Conservation (phyloP, 1,284 basidiomycete genomes). For the Ceratorhiza oryzae-sativae region DNA sequence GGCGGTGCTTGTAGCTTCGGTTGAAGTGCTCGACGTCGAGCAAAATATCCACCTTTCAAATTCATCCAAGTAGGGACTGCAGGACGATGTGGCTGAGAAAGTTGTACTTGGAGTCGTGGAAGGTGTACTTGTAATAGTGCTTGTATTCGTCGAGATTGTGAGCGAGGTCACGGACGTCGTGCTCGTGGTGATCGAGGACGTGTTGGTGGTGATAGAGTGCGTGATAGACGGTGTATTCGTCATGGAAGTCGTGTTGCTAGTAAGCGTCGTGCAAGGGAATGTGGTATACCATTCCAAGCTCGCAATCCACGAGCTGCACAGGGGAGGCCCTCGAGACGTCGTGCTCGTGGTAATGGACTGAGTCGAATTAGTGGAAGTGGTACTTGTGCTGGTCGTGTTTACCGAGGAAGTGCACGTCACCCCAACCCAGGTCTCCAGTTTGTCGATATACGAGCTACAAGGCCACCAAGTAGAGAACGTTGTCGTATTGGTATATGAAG, state of each 20-base stretch:
- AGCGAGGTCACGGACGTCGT: neutral
- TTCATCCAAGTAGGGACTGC: neutral
- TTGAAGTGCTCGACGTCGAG: neutral
- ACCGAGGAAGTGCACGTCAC: slow-evolving; percentile 23
- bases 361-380: too few species aligned
- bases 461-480: neutral
- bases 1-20: neutral
- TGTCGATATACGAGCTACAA: slow-evolving; percentile 11
- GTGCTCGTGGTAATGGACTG: neutral
- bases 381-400: neutral
- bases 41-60: slow-evolving; percentile 2
- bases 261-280: neutral
- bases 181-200: neutral
- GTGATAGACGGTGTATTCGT: neutral
- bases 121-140: neutral
- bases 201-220: neutral
- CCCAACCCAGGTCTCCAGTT: neutral
- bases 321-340: neutral
- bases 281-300: neutral
- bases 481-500: neutral
- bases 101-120: slow-evolving; percentile 3
- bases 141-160: neutral
- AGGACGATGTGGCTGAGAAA: neutral
- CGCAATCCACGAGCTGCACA: neutral
- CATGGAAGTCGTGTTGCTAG: neutral